Evolutionary conservation across 805 yeast species (phyloP).

Genomic region (Yamadazyma sp.): DNA sequence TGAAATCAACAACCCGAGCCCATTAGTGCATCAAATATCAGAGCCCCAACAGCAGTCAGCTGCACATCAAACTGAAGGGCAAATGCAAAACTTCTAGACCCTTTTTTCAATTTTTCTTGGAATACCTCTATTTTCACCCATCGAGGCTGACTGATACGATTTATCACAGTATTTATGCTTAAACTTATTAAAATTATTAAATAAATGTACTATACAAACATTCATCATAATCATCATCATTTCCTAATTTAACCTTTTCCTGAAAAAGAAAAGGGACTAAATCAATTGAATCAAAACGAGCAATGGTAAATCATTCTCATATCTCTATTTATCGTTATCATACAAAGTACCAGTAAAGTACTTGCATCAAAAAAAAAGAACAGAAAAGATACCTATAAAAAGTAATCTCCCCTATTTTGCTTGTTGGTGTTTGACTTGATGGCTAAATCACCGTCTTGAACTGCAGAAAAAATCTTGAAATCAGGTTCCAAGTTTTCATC

Average conservation of each 20-base stretch:
- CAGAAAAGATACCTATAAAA: slow-evolving; percentile 25
- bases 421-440: slow-evolving; percentile 39
- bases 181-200: slow-evolving; percentile 12
- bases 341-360: neutral
- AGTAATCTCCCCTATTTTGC: slow-evolving; percentile 48
- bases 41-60: slow-evolving; percentile 20
- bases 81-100: slow-evolving; percentile 14
- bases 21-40: slow-evolving; percentile 29
- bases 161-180: slow-evolving; percentile 7
- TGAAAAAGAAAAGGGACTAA: too few species aligned
- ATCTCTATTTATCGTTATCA: slow-evolving; percentile 7
- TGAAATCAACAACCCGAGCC: slow-evolving; percentile 54
- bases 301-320: slow-evolving; percentile 3
- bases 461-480: slow-evolving; percentile 93
- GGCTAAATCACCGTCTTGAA: slow-evolving; percentile 70
- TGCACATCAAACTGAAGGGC: slow-evolving; percentile 21
- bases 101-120: too few species aligned
- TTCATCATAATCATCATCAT: slow-evolving; percentile 9
- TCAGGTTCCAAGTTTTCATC: slow-evolving; percentile 84
- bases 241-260: neutral
- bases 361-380: too few species aligned
- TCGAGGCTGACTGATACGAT: too few species aligned
- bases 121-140: too few species aligned
- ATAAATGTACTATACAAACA: slow-evolving; percentile 15
- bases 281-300: neutral